Evolutionary conservation across 75 land plant species (phyloP).

Genomic region (Selaginella moellendorffii): DNA sequence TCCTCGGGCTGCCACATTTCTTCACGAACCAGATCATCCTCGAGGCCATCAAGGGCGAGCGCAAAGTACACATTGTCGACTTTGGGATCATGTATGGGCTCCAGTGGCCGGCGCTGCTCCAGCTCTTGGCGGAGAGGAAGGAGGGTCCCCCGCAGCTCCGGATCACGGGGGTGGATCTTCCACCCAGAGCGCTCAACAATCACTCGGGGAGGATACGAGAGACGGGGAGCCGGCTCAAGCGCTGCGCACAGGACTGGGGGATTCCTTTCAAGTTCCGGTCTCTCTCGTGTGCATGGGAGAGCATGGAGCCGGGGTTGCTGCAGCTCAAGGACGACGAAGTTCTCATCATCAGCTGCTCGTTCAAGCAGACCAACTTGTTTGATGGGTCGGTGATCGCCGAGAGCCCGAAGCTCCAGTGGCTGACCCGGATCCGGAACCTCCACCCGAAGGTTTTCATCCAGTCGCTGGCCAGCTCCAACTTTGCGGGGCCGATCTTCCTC

Average conservation of each 20-base stretch:
- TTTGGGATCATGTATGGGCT: conserved; percentile 2
- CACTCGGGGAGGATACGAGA: neutral
- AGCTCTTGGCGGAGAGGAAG: neutral
- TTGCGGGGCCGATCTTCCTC: neutral
- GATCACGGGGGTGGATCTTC: neutral
- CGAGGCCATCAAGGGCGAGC: neutral
- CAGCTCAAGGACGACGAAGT: conserved; percentile 3
- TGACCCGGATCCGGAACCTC: neutral
- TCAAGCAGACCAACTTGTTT: neutral
- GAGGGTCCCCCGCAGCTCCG: neutral
- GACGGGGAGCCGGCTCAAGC: neutral
- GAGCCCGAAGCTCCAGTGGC: neutral
- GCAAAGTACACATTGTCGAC: neutral
- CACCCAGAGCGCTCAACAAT: neutral
- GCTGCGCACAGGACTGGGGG: neutral
- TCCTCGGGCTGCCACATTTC: conserved; percentile 5
- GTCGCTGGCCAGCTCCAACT: neutral
- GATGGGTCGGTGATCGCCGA: conserved; percentile 3
- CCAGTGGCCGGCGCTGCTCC: conserved; percentile 6
- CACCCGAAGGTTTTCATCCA: conserved; percentile 1
- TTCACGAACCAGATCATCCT: neutral
- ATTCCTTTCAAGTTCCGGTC: conserved; percentile 2
- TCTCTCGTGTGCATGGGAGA: too few relatives aligned
- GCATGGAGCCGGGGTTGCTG: neutral
- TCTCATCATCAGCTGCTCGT: neutral